Evolutionary conservation across 805 yeast genomes (phyloP).

Genomic region (Starmerella sp.): DNA sequence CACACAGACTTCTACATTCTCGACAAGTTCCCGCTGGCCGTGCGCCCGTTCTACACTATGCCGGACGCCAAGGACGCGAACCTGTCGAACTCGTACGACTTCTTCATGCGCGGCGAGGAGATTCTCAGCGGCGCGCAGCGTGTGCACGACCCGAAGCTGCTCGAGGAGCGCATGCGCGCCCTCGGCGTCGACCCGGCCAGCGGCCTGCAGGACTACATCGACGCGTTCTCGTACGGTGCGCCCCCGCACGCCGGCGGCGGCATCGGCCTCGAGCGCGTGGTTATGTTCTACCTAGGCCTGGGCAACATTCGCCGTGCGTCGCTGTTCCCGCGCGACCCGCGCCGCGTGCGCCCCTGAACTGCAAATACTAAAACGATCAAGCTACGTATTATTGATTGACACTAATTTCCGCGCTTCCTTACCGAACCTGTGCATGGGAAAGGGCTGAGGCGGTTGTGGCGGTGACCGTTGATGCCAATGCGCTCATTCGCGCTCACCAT

Average conservation of each 20-base stretch:
- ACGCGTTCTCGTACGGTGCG: conserved; percentile 89
- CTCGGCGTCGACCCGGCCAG: conserved; percentile 72
- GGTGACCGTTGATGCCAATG: background rate
- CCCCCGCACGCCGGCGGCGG: conserved; percentile 99
- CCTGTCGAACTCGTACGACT: conserved; percentile 95
- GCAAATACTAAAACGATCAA: background rate
- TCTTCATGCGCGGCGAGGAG: conserved; percentile 99
- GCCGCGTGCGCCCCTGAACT: conserved; percentile 64
- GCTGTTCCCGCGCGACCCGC: conserved; percentile 97
- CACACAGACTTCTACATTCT: conserved; percentile 95
- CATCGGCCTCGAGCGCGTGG: conserved; percentile 96
- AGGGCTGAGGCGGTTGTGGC: background rate
- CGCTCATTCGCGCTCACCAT: background rate
- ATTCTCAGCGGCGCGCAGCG: conserved; percentile 99
- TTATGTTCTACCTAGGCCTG: conserved; percentile 94
- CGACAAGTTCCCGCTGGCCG: conserved; percentile 94
- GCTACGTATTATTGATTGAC: background rate
- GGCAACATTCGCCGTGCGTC: conserved; percentile 98
- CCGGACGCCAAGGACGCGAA: conserved; percentile 87
- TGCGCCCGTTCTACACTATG: conserved; percentile 99
- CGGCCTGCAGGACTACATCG: conserved; percentile 83
- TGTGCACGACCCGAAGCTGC: conserved; percentile 81
- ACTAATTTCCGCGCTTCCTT: background rate
- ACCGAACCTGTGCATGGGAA: background rate
- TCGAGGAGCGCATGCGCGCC: conserved; percentile 66